Base-by-base conservation (phyloP, 257 asterid species). In the Capsicum baccatum region DNA sequence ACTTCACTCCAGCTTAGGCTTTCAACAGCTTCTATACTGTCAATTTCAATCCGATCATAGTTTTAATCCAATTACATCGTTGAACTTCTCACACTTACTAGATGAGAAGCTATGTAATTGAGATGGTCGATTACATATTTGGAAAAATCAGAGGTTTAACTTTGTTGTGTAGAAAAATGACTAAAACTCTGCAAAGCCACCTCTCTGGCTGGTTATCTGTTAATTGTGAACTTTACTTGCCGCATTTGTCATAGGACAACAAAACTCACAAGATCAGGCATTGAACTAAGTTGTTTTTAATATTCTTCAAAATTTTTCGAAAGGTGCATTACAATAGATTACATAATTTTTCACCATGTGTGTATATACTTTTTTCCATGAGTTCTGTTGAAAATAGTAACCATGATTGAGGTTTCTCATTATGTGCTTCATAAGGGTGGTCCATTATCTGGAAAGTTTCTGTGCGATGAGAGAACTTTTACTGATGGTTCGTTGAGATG, bases 341-440 rank as follows among this genome's bases (percentile, higher is more conserved):
- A 19, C 59, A 48, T 73, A 73, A 10, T 71, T 47, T 48, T 71
- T 71, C 39, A n/a, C 5, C 42, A 73, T 48, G n/a, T 73, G 4
- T 73, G 9, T 70, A 9, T 73, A 48, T 15, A 64, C 47, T 9
- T 19, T 17, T 71, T 44, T 35, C 79, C 21, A 74, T 48, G 39
- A 74, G 39, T 74, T 74, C n/a, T 74, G 19, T 19, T 50, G 44
- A 14, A 50, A 50, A 50, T 50, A 50, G 57, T 74, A 74, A 74
- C 60, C 80, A 50, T 74, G 44, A 74, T 74, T 74, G 80, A 74
- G 80, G 80, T 50, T 74, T 69, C 54, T 69, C 54, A 69, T 16
- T 39, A 69, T 69, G 78, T 39, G 14, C 78, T 39, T 39, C 78
- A 69, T 39, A 69, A 69, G 55, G 78, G 4, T 39, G 54, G 33